Evolutionary conservation across 2,329 filamentous ascomycete species (phyloP), one percentile per base, ranked within the genome.

Genomic region (Verticillium nonalfalfae): DNA sequence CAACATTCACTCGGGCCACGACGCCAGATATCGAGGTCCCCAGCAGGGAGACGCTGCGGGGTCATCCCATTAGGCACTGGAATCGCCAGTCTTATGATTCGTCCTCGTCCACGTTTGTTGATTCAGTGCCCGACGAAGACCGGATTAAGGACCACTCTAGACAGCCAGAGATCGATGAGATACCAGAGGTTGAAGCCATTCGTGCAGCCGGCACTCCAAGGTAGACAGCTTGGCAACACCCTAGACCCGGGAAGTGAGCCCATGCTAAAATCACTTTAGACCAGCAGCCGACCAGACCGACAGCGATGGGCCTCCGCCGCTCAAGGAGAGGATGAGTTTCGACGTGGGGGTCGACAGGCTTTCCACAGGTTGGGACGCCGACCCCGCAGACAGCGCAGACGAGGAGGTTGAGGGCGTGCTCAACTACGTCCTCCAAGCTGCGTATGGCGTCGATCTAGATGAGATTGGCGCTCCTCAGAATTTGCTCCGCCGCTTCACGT

Each of bases 371-470:
- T 68, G 69, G 33, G 4, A 65, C 66, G 1, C 70, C 69, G 45
- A 52, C 3, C 45, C 45, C 7, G 71, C 74, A 7, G 72, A 75
- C 52, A 63, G 71, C 7, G 69, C 72, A 0, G 61, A 66, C 2
- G 73, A 75, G 1, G 75, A 77, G 58, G 70, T 71, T 14, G 74
- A 75, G 14, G 64, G 68, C 0, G 63, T 77, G 1, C 68, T 77
- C 18, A 71, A 72, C 50, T 77, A 75, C 56, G 68, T 71, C 0
- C 68, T 77, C 0, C 75, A 77, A 38, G 57, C 76, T 0, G 70
- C 73, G 5, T 77, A 76, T 59, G 75, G 75, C 2, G 66, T 77
- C 1, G 74, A 77, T 21, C 64, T 75, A 11, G 68, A 70, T 4
- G 74, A 76, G 15, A 62, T 70, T 0, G 67, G 68, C n/a, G 70